Conservation (phyloP, 495 filamentous ascomycete species). For the Penicilliopsis zonata region DNA sequence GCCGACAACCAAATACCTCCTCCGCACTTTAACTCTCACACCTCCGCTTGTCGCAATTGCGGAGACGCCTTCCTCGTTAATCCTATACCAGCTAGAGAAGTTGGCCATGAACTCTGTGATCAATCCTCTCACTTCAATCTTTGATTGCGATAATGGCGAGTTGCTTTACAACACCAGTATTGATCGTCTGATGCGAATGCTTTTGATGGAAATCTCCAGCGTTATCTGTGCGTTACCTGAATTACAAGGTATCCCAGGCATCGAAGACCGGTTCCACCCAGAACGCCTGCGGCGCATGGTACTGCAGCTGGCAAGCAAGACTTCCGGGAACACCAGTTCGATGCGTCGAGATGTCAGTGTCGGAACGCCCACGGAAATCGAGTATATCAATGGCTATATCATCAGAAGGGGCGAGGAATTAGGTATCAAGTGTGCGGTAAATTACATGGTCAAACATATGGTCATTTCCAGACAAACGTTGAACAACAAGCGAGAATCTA, state of each 20-base stretch:
- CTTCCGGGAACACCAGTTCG: constrained; percentile 54
- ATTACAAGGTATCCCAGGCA: constrained; percentile 47
- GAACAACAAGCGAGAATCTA: constrained; percentile 10
- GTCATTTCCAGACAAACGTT: constrained; percentile 26
- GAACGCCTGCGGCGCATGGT: constrained; percentile 44
- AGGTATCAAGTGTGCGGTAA: constrained; percentile 50
- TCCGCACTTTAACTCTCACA: constrained; percentile 38
- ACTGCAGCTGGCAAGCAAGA: constrained; percentile 45
- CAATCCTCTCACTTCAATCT: constrained; percentile 66
- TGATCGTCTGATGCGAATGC: constrained; percentile 42
- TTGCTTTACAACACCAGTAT: constrained; percentile 50
- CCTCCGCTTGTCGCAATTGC: constrained; percentile 35
- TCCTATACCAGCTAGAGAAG: constrained; percentile 61
- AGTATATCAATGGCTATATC: constrained; percentile 79
- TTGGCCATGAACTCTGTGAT: constrained; percentile 70
- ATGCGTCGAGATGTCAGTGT: constrained; percentile 69
- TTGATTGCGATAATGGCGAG: constrained; percentile 61
- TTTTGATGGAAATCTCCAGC: constrained; percentile 53
- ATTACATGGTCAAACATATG: constrained; percentile 54
- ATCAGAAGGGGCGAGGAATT: constrained; percentile 56
- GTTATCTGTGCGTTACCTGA: constrained; percentile 58
- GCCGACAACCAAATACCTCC: constrained; percentile 32
- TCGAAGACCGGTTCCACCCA: constrained; percentile 40
- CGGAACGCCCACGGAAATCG: constrained; percentile 59
- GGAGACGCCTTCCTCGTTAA: constrained; percentile 27